Conservation (phyloP, 2,329 filamentous ascomycete genomes). For the Aspergillus tubingensis region DNA sequence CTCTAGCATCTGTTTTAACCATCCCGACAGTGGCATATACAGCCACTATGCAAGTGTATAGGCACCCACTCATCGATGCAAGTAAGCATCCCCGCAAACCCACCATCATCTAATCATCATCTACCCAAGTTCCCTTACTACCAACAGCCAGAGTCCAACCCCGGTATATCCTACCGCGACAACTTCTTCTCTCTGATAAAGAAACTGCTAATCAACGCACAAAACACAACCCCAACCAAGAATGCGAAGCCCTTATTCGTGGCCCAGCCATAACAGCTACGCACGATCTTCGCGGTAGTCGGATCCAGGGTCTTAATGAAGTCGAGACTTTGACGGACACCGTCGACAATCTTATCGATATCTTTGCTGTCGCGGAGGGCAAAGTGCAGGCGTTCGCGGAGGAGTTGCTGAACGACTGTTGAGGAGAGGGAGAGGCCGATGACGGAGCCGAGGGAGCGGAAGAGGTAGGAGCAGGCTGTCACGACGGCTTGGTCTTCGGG, state of each 20-base stretch:
- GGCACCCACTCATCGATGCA: too few relatives aligned
- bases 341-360: slow-evolving; percentile 66
- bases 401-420: slow-evolving; percentile 69
- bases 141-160: neutral
- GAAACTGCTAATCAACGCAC: slow-evolving; percentile 46
- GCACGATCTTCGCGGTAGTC: slow-evolving; percentile 59
- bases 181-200: slow-evolving; percentile 63
- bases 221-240: slow-evolving; percentile 52
- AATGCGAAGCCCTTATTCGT: slow-evolving; percentile 55
- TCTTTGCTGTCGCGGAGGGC: slow-evolving; percentile 59
- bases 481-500: slow-evolving; percentile 71
- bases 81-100: neutral
- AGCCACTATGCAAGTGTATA: too few relatives aligned
- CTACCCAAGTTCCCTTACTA: neutral
- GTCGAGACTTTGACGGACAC: slow-evolving; percentile 69
- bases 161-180: neutral
- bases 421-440: slow-evolving; percentile 69
- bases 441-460: slow-evolving; percentile 69
- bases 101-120: neutral
- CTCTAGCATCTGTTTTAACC: too few relatives aligned
- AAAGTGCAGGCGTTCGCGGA: slow-evolving; percentile 59
- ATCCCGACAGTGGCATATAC: too few relatives aligned
- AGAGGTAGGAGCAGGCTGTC: slow-evolving; percentile 78
- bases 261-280: slow-evolving; percentile 65
- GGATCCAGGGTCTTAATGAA: slow-evolving; percentile 68